These are phyloP conservation scores for Cordyceps cateniannulata DNA, from an alignment of 2,329 filamentous ascomycete species.

Conservation along the genomic window DNA sequence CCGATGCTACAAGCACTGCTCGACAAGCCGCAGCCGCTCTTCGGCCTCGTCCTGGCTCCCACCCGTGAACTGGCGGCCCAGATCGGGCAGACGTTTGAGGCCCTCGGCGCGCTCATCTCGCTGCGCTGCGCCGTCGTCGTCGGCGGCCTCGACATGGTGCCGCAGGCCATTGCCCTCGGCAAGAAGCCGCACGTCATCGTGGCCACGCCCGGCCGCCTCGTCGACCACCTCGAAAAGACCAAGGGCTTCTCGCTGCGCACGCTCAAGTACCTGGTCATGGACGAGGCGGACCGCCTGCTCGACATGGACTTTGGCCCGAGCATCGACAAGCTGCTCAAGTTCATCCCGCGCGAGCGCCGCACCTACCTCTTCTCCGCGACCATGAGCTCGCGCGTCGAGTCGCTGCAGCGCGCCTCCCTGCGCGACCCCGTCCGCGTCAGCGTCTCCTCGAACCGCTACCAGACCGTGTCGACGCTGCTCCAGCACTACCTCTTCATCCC, in stretches of 20 bases:
- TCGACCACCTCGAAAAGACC: conserved; percentile 94
- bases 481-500: conserved; percentile 86
- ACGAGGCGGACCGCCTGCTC: conserved; percentile 85
- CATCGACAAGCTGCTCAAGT: conserved; percentile 88
- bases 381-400: conserved; percentile 90
- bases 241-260: conserved; percentile 84
- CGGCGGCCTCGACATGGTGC: conserved; percentile 92
- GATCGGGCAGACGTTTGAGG: conserved; percentile 82
- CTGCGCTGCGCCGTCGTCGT: conserved; percentile 82
- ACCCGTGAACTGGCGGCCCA: conserved; percentile 91
- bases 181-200: conserved; percentile 95
- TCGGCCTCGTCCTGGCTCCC: conserved; percentile 84
- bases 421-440: conserved; percentile 77
- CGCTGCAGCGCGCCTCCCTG: conserved; percentile 80
- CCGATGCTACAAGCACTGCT: conserved; percentile 89
- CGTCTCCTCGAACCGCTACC: conserved; percentile 77
- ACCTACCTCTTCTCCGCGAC: conserved; percentile 94
- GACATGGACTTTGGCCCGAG: conserved; percentile 93
- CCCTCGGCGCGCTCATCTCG: conserved; percentile 79
- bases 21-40: conserved; percentile 78
- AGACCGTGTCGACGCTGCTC: conserved; percentile 82
- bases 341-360: conserved; percentile 67
- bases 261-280: conserved; percentile 87
- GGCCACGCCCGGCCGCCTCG: conserved; percentile 79
- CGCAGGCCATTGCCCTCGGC: conserved; percentile 83